Evolutionary conservation across 306 rosid species (phyloP).

Genomic region (Acacia acuminata): DNA sequence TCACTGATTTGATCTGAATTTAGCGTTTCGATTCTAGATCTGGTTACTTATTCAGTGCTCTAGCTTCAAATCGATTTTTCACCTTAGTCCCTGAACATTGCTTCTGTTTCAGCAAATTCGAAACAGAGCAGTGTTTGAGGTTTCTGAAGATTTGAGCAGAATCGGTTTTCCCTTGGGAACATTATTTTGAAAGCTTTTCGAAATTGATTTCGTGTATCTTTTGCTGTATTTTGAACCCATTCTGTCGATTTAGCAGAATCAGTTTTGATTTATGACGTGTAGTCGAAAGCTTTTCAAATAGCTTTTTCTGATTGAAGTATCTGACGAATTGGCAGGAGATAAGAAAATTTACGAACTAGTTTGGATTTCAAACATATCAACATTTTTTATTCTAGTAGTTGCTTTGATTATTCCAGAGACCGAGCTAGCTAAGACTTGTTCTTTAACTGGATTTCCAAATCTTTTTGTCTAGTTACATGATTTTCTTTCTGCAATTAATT

Average conservation of each 20-base stretch:
- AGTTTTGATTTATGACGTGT: constrained; percentile 4
- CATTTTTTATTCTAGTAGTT: background rate
- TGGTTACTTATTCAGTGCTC: background rate
- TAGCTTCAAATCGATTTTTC: background rate
- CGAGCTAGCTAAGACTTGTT: background rate
- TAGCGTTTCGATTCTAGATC: background rate
- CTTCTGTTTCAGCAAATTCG: background rate
- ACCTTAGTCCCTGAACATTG: background rate
- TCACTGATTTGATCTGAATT: background rate
- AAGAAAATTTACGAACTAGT: background rate
- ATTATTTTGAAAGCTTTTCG: constrained; percentile 12
- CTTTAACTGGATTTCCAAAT: constrained; percentile 23
- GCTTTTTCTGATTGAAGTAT: background rate
- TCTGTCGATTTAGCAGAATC: background rate
- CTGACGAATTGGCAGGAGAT: background rate
- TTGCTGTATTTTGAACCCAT: background rate
- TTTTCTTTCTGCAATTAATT: background rate
- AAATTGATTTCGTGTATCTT: background rate
- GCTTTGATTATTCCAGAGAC: background rate
- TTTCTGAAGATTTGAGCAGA: background rate
- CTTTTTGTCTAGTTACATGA: background rate
- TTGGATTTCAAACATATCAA: constrained; percentile 10
- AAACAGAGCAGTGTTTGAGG: background rate
- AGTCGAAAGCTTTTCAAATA: constrained; percentile 2
- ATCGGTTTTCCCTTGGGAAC: constrained; percentile 14